Base-by-base conservation (phyloP, 139 green algal genomes). In the Coccomyxa sp. region DNA sequence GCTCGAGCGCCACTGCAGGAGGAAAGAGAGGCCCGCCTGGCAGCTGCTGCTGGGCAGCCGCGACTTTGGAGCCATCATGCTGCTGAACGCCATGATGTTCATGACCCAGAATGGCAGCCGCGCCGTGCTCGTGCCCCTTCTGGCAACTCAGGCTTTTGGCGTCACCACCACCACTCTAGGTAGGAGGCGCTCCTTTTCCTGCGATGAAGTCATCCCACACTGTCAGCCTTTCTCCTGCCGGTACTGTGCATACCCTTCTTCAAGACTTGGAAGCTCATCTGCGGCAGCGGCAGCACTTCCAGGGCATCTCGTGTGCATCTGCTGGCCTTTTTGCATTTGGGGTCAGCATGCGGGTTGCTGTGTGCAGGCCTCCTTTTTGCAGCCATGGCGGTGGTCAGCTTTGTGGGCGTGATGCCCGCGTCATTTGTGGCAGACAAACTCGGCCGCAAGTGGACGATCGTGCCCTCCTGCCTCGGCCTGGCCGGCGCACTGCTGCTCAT, bases 401-500 rank as follows among this genome's bases (percentile, higher is more conserved):
- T 85, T 6, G 35, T 85, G 68, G 73, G 64, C 8, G 54, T 82
- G n/a, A 78, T 85, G 77, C 81, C 81, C 7, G 81, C 81, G 2
- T 64, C 77, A 0, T 71, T 54, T 7, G 77, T 82, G 36, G 68
- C 73, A 18, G 81, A 85, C 54, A 44, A 71, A 27, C 73, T 82
- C 0, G 81, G 81, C 14, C 73, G 81, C 36, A 85, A 85, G 73
- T 82, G 78, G 77, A 85, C 77, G 36, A 85, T 85, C 22, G 70
- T 85, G 37, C 81, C 81, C 18, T 64, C 50, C 31, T 78, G 73
- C 73, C 18, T 85, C 4, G 81, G 73, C 40, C 71, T 85, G 38
- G 81, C 81, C 29, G 55, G 76, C 8, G 73, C 81, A 8, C 55
- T 85, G 36, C 12, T 54, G 18, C 40, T 82, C 36, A 85, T 85